These are phyloP conservation scores for Crepidotus variabilis DNA, from an alignment of 768 basidiomycete genomes.

Conservation along the genomic window DNA sequence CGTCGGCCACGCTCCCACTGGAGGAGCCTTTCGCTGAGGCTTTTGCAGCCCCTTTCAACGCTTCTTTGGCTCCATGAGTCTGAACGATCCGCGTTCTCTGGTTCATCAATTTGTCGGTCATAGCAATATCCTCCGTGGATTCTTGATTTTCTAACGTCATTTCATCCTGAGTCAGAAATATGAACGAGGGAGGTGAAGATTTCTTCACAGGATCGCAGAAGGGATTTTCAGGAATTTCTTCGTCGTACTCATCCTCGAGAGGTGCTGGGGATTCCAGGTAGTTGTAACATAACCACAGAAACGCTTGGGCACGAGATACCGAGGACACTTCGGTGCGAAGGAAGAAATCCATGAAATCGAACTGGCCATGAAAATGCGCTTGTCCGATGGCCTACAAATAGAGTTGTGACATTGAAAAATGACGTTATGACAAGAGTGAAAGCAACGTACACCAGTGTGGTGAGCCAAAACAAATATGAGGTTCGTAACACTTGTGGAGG, in stretches of 20 bases:
- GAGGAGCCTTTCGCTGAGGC: conserved; percentile 8
- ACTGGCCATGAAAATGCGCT: conserved; percentile 64
- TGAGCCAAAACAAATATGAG: conserved; percentile 66
- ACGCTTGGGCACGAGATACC: conserved; percentile 67
- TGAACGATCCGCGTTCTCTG: conserved; percentile 36
- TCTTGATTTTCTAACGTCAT: conserved; percentile 42
- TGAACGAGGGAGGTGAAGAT: conserved; percentile 31
- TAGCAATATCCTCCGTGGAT: conserved; percentile 35
- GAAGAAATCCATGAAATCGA: conserved; percentile 83
- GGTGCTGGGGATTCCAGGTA: conserved; percentile 54
- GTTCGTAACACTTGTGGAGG: conserved; percentile 70
- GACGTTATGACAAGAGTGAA: conserved; percentile 18
- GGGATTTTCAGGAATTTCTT: conserved; percentile 41
- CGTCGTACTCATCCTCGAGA: conserved; percentile 38
- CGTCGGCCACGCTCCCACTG: conserved; percentile 13
- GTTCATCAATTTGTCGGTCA: conserved; percentile 33
- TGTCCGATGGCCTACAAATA: conserved; percentile 53
- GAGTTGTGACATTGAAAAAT: conserved; percentile 16
- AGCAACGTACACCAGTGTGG: conserved; percentile 44
- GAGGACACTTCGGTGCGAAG: conserved; percentile 71
- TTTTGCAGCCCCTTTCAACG: conserved; percentile 13
- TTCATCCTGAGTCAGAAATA: conserved; percentile 36
- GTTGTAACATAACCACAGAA: conserved; percentile 84
- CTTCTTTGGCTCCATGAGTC: conserved; percentile 18
- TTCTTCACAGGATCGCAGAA: conserved; percentile 49